These are phyloP conservation scores for Didymella arachidicola DNA, from an alignment of 2,329 filamentous ascomycete genomes.

Conservation along the genomic window DNA sequence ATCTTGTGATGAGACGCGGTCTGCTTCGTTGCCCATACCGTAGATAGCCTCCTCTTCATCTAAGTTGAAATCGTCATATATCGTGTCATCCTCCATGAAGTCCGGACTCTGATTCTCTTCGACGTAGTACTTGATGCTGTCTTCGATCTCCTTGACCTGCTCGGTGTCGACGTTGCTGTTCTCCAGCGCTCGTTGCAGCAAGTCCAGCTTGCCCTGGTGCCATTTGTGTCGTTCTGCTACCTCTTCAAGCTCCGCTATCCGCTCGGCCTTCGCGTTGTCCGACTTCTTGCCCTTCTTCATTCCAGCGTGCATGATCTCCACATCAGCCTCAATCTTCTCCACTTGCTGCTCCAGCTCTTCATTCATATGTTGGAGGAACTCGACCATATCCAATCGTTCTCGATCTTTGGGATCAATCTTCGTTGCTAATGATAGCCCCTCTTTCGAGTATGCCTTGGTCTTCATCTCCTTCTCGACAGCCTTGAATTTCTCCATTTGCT, in stretches of 20 bases:
- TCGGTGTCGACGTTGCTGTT: constrained; percentile 90
- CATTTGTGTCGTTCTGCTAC: constrained; percentile 93
- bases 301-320: constrained; percentile 82
- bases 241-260: constrained; percentile 84
- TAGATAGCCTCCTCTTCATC: constrained; percentile 90
- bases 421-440: constrained; percentile 87
- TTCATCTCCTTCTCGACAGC: constrained; percentile 99
- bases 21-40: constrained; percentile 80
- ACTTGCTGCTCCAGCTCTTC: constrained; percentile 95
- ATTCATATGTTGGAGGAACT: constrained; percentile 86
- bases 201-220: constrained; percentile 91
- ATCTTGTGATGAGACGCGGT: constrained; percentile 94
- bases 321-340: constrained; percentile 89
- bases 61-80: constrained; percentile 94
- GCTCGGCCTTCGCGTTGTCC: constrained; percentile 82
- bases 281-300: constrained; percentile 92
- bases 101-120: constrained; percentile 87
- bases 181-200: constrained; percentile 87
- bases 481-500: constrained; percentile 99
- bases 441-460: constrained; percentile 99
- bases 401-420: constrained; percentile 98
- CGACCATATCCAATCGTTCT: constrained; percentile 85
- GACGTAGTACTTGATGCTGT: constrained; percentile 94
- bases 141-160: constrained; percentile 86
- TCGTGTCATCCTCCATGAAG: constrained; percentile 90